Evolutionary conservation across 345 rosid species (phyloP).

Genomic region (Erodium maritimum): DNA sequence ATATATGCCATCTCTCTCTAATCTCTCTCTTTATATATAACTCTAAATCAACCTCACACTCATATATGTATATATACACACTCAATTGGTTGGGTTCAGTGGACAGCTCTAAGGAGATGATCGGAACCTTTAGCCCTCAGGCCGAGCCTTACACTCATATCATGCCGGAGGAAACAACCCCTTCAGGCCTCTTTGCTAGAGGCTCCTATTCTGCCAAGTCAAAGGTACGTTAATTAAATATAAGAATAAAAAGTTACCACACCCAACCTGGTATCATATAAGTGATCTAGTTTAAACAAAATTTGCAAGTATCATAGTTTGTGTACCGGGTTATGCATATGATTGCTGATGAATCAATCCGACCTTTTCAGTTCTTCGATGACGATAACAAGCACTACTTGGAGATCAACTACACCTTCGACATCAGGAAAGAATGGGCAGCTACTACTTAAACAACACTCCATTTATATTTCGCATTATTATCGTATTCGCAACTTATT

Average conservation of each 20-base stretch:
- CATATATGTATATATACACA: too few relatives aligned
- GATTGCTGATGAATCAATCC: too few relatives aligned
- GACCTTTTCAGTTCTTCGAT: conserved; percentile 17
- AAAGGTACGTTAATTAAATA: conserved; percentile 33
- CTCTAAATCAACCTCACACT: too few relatives aligned
- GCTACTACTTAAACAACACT: background rate
- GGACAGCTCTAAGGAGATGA: conserved; percentile 75
- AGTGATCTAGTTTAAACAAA: too few relatives aligned
- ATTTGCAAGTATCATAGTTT: too few relatives aligned
- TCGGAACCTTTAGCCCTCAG: conserved; percentile 93
- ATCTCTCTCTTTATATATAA: too few relatives aligned
- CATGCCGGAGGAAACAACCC: conserved; percentile 77
- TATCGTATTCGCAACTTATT: too few relatives aligned
- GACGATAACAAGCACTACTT: conserved; percentile 78
- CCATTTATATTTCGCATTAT: too few relatives aligned
- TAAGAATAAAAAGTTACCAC: too few relatives aligned
- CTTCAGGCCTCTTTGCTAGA: conserved; percentile 82
- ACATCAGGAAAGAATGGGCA: conserved; percentile 66
- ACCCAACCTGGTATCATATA: too few relatives aligned
- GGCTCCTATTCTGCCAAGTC: conserved; percentile 79
- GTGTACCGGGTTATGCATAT: too few relatives aligned
- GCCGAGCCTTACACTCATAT: conserved; percentile 62
- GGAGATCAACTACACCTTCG: conserved; percentile 87
- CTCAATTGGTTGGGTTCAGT: conserved; percentile 22
- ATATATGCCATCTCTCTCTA: background rate